phyloP scores from a whole-genome alignment of 768 basidiomycete genomes.

The Sporobolomyces roseus region DNA sequence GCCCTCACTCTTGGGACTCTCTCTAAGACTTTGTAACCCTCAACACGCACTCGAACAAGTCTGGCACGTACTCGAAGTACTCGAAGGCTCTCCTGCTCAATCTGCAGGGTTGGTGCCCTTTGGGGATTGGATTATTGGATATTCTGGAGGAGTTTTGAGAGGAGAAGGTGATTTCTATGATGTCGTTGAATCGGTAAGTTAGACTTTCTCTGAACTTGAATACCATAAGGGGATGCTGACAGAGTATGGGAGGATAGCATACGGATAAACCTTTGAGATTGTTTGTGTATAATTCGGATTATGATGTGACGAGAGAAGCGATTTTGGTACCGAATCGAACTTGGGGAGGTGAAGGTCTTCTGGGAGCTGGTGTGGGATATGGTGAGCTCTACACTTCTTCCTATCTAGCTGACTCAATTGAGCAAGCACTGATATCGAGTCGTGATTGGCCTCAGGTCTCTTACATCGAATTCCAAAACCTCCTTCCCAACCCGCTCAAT shows the following conservation, averaged over 20 bases:
- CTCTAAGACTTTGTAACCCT: conserved; percentile 88
- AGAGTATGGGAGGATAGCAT: too few relatives aligned
- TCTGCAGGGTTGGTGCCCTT: conserved; percentile 90
- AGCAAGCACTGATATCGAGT: not conserved
- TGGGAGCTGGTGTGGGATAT: conserved; percentile 94
- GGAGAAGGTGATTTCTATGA: conserved; percentile 96
- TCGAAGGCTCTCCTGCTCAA: conserved; percentile 94
- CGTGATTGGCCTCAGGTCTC: conserved; percentile 48
- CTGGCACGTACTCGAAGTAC: conserved; percentile 96
- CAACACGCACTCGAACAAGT: conserved; percentile 77
- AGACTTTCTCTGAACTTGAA: too few relatives aligned
- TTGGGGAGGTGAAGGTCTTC: conserved; percentile 93
- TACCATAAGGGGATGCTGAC: too few relatives aligned
- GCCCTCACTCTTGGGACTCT: conserved; percentile 88
- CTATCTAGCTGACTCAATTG: not conserved
- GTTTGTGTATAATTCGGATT: conserved; percentile 95
- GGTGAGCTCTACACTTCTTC: conserved; percentile 41
- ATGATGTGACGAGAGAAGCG: conserved; percentile 64
- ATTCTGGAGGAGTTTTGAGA: conserved; percentile 86
- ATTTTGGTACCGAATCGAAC: conserved; percentile 77
- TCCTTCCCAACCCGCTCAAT: conserved; percentile 54
- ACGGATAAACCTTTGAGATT: conserved; percentile 87
- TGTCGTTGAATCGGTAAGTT: conserved; percentile 86
- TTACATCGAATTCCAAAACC: conserved; percentile 88
- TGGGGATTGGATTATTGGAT: conserved; percentile 73